Base-by-base conservation (phyloP, 2,329 filamentous ascomycete species). In the Zymoseptoria ardabiliae region DNA sequence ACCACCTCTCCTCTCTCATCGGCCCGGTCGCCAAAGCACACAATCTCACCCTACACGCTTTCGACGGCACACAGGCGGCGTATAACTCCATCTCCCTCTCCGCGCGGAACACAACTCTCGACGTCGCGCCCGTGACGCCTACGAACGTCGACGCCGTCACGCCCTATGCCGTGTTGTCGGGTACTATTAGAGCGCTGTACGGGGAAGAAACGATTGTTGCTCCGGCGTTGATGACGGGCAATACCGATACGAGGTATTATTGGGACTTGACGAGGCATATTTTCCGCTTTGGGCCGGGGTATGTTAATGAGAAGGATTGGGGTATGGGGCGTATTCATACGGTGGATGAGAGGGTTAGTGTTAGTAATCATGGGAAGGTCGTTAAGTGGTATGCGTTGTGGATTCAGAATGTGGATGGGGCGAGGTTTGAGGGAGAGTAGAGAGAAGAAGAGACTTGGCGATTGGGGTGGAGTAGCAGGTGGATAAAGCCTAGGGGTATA, bases 41-140 rank as follows among this genome's bases (percentile, higher is more conserved):
- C 63, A 77, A 79, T 23, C 68, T 84, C 19, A 73, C 72, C 1
- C 70, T 82, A n/a, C 72, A 78, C 51, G 75, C 77, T 2, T 82
- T 82, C 61, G 74, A 78, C 61, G 74, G 72, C n/a, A 68, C 73
- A 20, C 67, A 73, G 4, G 70, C 73, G 21, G 69, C 60, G 13
- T 65, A 69, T n/a, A 63, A 65, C 8, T 69, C 69, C 54, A 72
- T 74, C 55, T 67, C 67, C 25, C 65, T 74, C 22, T 66, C 58
- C 13, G 55, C 67, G 10, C 59, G 58, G 9, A 55, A 67, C 5
- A 69, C 62, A 2, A 68, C 68, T 0, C 67, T 74, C 17, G 58
- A 65, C 17, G 67, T 70, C n/a, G 72, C 72, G 8, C 72, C 72
- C 13, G 65, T 73, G 19, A 72, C 71, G 1, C 72, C 72, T 1